Conservation (phyloP, 2,329 filamentous ascomycete genomes). For the Alternaria viburni region DNA sequence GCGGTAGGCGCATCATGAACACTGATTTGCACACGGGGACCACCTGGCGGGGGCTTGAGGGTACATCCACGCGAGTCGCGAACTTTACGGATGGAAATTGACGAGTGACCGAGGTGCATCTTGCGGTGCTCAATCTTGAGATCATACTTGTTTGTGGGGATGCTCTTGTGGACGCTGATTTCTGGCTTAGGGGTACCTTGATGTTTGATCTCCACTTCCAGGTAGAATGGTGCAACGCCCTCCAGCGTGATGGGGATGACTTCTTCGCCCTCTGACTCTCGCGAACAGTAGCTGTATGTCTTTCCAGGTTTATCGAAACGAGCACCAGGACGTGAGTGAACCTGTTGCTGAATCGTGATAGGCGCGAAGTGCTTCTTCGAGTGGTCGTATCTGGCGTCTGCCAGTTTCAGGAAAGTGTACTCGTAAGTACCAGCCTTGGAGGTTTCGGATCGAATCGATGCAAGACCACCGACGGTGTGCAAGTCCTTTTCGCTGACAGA, state of each 20-base stretch:
- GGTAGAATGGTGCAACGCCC: conserved; percentile 83
- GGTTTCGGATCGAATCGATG: conserved; percentile 86
- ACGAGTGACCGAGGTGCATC: conserved; percentile 86
- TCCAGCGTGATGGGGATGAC: conserved; percentile 85
- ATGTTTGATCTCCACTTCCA: conserved; percentile 94
- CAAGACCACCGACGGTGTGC: conserved; percentile 76
- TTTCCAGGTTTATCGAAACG: conserved; percentile 85
- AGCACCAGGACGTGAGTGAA: conserved; percentile 83
- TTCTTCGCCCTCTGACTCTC: conserved; percentile 81
- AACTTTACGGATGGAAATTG: conserved; percentile 87
- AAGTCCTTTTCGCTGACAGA: conserved; percentile 71
- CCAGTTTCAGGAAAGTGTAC: conserved; percentile 83
- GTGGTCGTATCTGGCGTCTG: conserved; percentile 84
- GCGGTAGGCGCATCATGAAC: conserved; percentile 94
- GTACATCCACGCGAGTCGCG: conserved; percentile 88
- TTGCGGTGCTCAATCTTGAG: conserved; percentile 85
- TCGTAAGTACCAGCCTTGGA: conserved; percentile 80
- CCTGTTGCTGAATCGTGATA: conserved; percentile 77
- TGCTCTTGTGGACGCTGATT: conserved; percentile 79
- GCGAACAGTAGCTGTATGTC: conserved; percentile 93
- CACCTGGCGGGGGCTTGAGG: conserved; percentile 68
- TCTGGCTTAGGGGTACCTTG: conserved; percentile 81
- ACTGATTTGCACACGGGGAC: conserved; percentile 83
- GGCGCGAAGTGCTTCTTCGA: conserved; percentile 69
- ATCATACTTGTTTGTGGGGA: conserved; percentile 74